Percentiles rank a stretch among this genome's conserved stretches.
Conservation (phyloP, 2,329 filamentous ascomycete genomes). For the Trichoderma sp. region DNA sequence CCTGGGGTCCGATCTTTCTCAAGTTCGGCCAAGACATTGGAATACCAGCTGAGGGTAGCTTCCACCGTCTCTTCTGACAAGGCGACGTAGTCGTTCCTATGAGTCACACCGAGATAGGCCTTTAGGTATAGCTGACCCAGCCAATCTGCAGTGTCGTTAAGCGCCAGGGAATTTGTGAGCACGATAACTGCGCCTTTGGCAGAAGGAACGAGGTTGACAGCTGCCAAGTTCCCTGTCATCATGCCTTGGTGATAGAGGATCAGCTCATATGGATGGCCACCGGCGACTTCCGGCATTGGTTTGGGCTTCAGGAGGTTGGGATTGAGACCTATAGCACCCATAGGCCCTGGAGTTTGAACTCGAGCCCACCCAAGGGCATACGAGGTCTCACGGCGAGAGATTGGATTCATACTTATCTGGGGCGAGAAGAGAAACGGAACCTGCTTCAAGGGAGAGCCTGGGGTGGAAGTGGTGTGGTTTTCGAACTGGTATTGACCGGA, state of each 20-base stretch:
- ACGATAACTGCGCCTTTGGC: background rate
- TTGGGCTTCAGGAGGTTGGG: background rate
- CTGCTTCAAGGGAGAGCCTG: too few relatives aligned
- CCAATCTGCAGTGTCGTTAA: background rate
- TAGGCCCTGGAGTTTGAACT: background rate
- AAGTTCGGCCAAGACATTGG: background rate
- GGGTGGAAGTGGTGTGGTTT: too few relatives aligned
- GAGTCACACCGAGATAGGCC: background rate
- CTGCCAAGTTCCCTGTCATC: background rate
- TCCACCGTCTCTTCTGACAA: background rate
- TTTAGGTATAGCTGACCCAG: background rate
- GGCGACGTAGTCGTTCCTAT: background rate
- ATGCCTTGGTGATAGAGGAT: background rate
- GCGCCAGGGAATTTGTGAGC: background rate
- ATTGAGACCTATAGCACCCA: background rate
- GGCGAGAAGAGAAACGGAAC: too few relatives aligned
- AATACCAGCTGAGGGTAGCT: background rate
- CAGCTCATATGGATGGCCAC: background rate
- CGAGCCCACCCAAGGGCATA: background rate
- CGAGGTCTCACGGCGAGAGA: too few relatives aligned
- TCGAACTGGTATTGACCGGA: too few relatives aligned
- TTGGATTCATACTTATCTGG: too few relatives aligned
- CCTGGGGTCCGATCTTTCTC: background rate
- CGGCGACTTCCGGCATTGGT: background rate
- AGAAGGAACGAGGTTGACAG: background rate